phyloP scores from a whole-genome alignment of 2,329 filamentous ascomycete genomes.

The Sarocladium strictum region DNA sequence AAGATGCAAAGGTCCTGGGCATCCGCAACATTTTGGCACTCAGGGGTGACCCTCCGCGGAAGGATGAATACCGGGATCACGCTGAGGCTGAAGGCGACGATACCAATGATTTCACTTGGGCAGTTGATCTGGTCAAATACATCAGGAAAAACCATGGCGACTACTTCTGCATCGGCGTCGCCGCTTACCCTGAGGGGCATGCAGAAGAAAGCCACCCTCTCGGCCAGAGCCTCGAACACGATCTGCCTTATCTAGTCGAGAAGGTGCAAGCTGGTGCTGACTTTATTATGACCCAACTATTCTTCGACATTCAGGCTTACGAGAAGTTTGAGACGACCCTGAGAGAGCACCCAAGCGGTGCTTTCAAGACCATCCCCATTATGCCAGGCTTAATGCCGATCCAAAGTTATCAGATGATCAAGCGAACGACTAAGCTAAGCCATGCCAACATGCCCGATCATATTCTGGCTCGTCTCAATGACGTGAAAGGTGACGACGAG shows the following conservation, averaged over 20 bases:
- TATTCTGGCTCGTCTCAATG: conserved; percentile 64
- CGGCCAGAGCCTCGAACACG: conserved; percentile 64
- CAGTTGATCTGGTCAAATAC: conserved; percentile 82
- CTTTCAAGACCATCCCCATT: conserved; percentile 81
- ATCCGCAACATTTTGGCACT: conserved; percentile 92
- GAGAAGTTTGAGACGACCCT: conserved; percentile 70
- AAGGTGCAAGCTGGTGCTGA: conserved; percentile 90
- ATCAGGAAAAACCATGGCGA: conserved; percentile 82
- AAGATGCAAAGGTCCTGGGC: conserved; percentile 83
- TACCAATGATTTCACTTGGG: conserved; percentile 78
- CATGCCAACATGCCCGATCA: conserved; percentile 73
- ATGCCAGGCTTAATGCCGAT: conserved; percentile 96
- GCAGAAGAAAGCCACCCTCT: conserved; percentile 80
- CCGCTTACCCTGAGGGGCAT: conserved; percentile 92
- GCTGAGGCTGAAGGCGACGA: conserved; percentile 52
- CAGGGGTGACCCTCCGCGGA: conserved; percentile 82
- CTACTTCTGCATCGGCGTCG: conserved; percentile 94
- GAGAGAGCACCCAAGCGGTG: conserved; percentile 73
- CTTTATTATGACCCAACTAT: conserved; percentile 98
- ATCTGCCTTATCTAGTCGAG: conserved; percentile 83
- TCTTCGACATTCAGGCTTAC: conserved; percentile 86
- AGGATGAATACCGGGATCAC: conserved; percentile 73
- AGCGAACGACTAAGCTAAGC: conserved; percentile 88
- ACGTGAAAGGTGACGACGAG: conserved; percentile 73
- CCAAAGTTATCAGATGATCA: conserved; percentile 94